Conservation (phyloP, 23 red algal genomes). For the Chondrus crispus region DNA sequence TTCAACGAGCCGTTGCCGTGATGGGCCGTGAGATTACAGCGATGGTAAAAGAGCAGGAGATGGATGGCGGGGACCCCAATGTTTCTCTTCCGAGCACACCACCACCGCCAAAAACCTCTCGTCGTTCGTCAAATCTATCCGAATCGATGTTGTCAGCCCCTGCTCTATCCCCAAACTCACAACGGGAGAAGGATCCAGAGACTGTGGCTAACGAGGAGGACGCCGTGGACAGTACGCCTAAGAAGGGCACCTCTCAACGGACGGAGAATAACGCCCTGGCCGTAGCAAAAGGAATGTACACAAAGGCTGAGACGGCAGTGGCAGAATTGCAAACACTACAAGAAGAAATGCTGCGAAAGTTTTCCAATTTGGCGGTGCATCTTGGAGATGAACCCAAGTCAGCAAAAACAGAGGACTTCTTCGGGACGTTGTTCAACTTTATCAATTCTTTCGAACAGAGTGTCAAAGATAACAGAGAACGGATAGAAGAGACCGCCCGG, state of each 20-base stretch:
- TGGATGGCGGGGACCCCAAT: neutral
- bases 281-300: conserved; percentile 48
- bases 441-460: conserved; percentile 49
- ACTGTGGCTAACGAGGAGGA: neutral
- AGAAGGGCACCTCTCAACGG: neutral
- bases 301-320: conserved; percentile 57
- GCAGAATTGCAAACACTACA: conserved; percentile 41
- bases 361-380: conserved; percentile 52
- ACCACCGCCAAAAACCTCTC: conserved; percentile 22
- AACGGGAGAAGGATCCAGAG: neutral
- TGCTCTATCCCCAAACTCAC: neutral
- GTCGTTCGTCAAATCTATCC: conserved; percentile 36
- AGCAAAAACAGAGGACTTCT: conserved; percentile 78
- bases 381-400: conserved; percentile 86
- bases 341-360: conserved; percentile 63
- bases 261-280: conserved; percentile 1
- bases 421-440: conserved; percentile 63
- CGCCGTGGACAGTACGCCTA: neutral
- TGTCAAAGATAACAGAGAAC: conserved; percentile 43
- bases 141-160: neutral
- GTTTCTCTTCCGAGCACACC: conserved; percentile 32
- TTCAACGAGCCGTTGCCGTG: conserved; percentile 58
- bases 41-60: conserved; percentile 48
- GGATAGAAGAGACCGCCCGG: conserved; percentile 31
- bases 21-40: conserved; percentile 58